A percentile compares a stretch with the other conserved stretches of the same genome.
Conservation (phyloP, 2,329 filamentous ascomycete species). For the Reticulascus tulasneorum region DNA sequence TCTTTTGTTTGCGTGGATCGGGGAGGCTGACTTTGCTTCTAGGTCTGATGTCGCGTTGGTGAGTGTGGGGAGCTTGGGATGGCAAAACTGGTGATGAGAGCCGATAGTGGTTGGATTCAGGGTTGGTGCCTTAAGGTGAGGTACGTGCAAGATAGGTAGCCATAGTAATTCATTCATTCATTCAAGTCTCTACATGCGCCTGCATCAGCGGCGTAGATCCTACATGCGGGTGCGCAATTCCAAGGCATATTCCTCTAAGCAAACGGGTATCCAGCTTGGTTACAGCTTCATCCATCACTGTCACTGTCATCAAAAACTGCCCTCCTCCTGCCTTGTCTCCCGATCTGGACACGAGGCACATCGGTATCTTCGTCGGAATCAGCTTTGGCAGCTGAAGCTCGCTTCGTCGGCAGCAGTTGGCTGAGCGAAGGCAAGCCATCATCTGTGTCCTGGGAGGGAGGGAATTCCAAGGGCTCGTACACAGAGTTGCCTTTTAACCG, state of each 20-base stretch:
- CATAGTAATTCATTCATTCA: constrained; percentile 9
- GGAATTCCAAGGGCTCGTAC: constrained; percentile 33
- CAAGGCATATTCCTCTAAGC: no score
- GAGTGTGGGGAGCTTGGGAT: not conserved
- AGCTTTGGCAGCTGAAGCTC: not conserved
- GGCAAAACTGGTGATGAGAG: no score
- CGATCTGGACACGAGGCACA: not conserved
- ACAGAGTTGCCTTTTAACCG: constrained; percentile 22
- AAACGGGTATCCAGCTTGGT: not conserved
- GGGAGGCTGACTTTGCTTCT: constrained; percentile 1
- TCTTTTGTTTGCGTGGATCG: not conserved
- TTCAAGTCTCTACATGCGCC: not conserved
- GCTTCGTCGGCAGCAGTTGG: not conserved
- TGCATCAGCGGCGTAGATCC: no score
- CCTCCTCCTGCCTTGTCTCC: constrained; percentile 8
- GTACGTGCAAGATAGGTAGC: not conserved
- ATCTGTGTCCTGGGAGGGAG: constrained; percentile 32
- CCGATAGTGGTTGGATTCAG: not conserved
- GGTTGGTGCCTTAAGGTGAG: not conserved
- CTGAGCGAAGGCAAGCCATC: constrained; percentile 18
- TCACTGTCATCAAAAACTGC: constrained; percentile 18
- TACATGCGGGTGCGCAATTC: no score
- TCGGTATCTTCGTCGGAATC: constrained; percentile 8
- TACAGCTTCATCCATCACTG: constrained; percentile 15
- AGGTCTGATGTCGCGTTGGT: not conserved